Conservation (phyloP, 148 eudicot genomes). For the Cornus controversa region DNA sequence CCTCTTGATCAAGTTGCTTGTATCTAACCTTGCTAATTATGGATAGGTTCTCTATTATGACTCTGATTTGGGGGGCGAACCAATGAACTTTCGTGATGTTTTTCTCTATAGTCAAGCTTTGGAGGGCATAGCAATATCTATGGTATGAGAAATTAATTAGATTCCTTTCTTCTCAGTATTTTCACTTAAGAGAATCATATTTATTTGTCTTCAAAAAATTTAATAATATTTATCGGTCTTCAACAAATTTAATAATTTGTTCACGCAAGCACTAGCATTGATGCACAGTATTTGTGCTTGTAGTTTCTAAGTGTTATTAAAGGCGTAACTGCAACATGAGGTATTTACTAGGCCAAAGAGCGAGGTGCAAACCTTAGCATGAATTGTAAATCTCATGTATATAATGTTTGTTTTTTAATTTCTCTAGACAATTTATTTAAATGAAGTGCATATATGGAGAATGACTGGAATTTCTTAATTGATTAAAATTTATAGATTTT, state of each 20-base stretch:
- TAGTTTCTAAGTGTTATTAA: background rate
- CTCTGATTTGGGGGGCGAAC: constrained; percentile 80
- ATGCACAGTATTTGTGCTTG: background rate
- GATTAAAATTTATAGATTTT: background rate
- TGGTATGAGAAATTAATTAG: constrained; percentile 52
- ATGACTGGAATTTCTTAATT: constrained; percentile 4
- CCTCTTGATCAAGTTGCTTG: constrained; percentile 8
- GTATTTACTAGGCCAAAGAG: constrained; percentile 3
- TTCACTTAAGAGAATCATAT: constrained; percentile 2
- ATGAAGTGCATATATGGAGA: background rate
- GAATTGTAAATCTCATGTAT: background rate
- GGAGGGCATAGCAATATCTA: constrained; percentile 87
- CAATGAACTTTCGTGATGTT: constrained; percentile 85
- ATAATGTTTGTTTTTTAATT: background rate
- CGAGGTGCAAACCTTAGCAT: background rate
- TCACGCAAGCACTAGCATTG: background rate
- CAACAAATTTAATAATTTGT: background rate
- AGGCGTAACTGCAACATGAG: background rate
- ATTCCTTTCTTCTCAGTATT: background rate
- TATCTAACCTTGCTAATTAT: constrained; percentile 16
- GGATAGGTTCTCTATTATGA: constrained; percentile 80
- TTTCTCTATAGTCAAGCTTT: constrained; percentile 96
- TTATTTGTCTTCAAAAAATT: constrained; percentile 1
- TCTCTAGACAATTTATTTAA: background rate
- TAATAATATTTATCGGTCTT: background rate